phyloP scores from a whole-genome alignment of 2,329 filamentous ascomycete genomes.

The Sporothrix brunneoviolacea region DNA sequence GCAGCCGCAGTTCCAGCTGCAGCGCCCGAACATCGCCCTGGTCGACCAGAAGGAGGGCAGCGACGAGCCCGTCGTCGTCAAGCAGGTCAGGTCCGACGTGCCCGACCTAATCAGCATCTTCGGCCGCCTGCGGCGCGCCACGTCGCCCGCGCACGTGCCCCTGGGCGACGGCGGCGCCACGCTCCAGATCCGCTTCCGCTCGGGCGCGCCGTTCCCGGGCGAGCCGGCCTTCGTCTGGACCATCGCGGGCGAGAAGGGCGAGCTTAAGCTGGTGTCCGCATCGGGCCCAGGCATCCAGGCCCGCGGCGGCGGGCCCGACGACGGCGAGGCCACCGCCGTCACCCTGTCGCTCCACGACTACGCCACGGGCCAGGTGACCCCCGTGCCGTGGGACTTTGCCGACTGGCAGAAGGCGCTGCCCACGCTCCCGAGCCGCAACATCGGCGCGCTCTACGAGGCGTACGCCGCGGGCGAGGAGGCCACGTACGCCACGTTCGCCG shows the following conservation, averaged over 20 bases:
- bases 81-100: constrained; percentile 20
- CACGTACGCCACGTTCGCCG: constrained; percentile 33
- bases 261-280: constrained; percentile 35
- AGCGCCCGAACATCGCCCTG: constrained; percentile 34
- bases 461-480: constrained; percentile 33
- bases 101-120: constrained; percentile 27
- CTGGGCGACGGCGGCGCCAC: constrained; percentile 25
- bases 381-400: constrained; percentile 37
- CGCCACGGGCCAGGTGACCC: constrained; percentile 36
- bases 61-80: neutral
- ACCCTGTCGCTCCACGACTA: constrained; percentile 46
- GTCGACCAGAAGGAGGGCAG: constrained; percentile 23
- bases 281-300: constrained; percentile 23
- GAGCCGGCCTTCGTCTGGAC: constrained; percentile 41
- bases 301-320: constrained; percentile 27
- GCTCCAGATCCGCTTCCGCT: constrained; percentile 38
- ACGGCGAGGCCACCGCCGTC: constrained; percentile 33
- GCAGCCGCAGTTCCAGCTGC: constrained; percentile 36
- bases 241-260: constrained; percentile 45
- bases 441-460: constrained; percentile 51
- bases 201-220: constrained; percentile 42
- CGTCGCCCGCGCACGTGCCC: too few relatives aligned
- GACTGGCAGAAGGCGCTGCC: constrained; percentile 37
- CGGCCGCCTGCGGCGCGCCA: too few relatives aligned
- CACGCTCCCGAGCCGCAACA: constrained; percentile 41